A percentile compares a stretch with the other conserved stretches of the same genome.
Evolutionary conservation across 78 protist species (phyloP).

Genomic region (Monocercomonoides exilis): DNA sequence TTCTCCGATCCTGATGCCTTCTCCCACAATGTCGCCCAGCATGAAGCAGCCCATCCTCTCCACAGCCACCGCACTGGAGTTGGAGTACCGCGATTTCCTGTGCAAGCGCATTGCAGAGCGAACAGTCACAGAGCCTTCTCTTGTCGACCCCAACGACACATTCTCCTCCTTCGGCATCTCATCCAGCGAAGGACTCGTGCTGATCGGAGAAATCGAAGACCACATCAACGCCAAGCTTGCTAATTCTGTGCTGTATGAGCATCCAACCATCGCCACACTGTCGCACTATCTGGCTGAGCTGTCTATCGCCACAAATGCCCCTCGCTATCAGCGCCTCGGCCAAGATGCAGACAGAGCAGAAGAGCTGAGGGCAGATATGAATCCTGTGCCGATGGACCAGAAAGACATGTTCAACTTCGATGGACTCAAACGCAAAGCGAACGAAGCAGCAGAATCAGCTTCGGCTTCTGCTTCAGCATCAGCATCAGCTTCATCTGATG

Average conservation of each 20-base stretch:
- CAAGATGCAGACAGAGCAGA: no score
- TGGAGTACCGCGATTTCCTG: background rate
- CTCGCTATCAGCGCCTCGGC: no score
- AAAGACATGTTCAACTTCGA: no score
- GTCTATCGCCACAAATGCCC: no score
- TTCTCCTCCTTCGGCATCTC: background rate
- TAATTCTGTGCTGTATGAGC: background rate
- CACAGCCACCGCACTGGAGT: background rate
- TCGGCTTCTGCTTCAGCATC: background rate
- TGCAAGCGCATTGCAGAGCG: background rate
- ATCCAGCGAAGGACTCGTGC: background rate
- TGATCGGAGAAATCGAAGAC: background rate
- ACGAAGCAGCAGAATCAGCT: background rate
- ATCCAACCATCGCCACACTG: conserved; percentile 5
- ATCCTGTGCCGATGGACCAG: no score
- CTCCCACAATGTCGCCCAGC: background rate
- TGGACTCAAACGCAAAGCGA: no score
- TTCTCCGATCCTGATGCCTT: background rate
- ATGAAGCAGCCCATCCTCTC: background rate
- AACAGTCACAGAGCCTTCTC: background rate
- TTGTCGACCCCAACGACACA: background rate
- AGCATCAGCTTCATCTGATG: background rate
- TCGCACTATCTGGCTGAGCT: background rate
- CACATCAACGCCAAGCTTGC: background rate
- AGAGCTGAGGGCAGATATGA: no score